Evolutionary conservation across 2,329 filamentous ascomycete species (phyloP).

Genomic region (Leptosphaerulina australis): DNA sequence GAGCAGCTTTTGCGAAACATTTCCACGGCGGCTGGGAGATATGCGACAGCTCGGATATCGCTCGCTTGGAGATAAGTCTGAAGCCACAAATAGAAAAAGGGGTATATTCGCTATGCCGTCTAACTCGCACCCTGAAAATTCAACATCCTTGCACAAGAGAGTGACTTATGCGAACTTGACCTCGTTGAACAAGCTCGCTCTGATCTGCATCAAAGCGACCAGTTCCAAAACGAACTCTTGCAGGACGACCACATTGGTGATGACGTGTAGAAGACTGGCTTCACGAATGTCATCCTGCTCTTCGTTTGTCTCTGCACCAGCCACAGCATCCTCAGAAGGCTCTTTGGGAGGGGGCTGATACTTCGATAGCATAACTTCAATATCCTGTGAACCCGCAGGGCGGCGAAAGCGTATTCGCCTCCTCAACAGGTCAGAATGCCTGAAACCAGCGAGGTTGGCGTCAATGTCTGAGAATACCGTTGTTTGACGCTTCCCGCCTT

Average conservation of each 20-base stretch:
- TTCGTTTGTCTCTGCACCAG: slow-evolving; percentile 24
- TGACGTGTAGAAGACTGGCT: slow-evolving; percentile 56
- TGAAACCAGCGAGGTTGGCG: slow-evolving; percentile 39
- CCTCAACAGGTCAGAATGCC: slow-evolving; percentile 43
- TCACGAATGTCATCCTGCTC: slow-evolving; percentile 43
- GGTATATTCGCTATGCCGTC: slow-evolving; percentile 32
- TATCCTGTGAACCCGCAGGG: slow-evolving; percentile 26
- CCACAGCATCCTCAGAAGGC: slow-evolving; percentile 22
- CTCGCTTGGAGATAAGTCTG: not conserved
- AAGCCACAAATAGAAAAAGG: slow-evolving; percentile 19
- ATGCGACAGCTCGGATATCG: not conserved
- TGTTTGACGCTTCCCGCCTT: slow-evolving; percentile 37
- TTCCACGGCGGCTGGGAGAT: slow-evolving; percentile 5
- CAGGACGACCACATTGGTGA: slow-evolving; percentile 58
- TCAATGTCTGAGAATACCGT: slow-evolving; percentile 46
- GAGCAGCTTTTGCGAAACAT: not conserved
- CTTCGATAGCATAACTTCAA: slow-evolving; percentile 46
- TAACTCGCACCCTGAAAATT: slow-evolving; percentile 11
- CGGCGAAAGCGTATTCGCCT: slow-evolving; percentile 45
- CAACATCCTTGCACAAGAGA: slow-evolving; percentile 1
- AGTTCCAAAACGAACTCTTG: slow-evolving; percentile 59
- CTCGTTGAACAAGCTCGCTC: slow-evolving; percentile 56
- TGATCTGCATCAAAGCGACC: slow-evolving; percentile 55
- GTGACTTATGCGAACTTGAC: slow-evolving; percentile 47
- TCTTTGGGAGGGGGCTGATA: slow-evolving; percentile 45